Evolutionary conservation across 208 protist species (phyloP), one percentile per base, ranked within the genome.

Genomic region (Trichomonas gallinae): DNA sequence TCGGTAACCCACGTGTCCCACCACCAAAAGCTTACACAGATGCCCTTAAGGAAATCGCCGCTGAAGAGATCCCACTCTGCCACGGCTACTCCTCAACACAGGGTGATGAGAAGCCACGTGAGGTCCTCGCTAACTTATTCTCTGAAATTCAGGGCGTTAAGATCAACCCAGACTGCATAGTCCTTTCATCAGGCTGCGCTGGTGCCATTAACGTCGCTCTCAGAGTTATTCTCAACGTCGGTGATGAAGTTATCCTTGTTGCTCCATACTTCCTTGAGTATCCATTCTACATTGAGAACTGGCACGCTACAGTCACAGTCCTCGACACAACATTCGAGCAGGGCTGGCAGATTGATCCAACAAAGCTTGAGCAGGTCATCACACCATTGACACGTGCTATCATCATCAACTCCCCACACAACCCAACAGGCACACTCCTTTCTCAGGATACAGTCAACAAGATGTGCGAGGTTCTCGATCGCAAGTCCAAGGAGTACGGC

Each of bases 341-440:
- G 31, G 26, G 26, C 21, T 93, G 40, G 44, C 87, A 93, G 44
- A 93, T 93, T 15, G n/a, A 93, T 51, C 10, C 44, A 44, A 26
- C 42, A 93, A 48, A n/a, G 26, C 44, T 93, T 15, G 87, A 93
- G 26, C 2, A 93, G 46, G 11, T 38, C 23, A 93, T 93, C 40
- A 93, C 40, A 44, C 87, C 87, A 93, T 51, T 48, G 36, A 93
- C 87, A 38, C 11, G 44, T 38, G 40, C 26, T 34, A 38, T 93
- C 15, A 93, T 93, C 31, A 93, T 93, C 26, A 93, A 93, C 34
- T 93, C 87, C 17, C 87, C 87, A 51, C 40, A 93, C 44, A 93
- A 93, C 34, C 87, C 87, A 48, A 93, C 44, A 44, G 87, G 87
- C 26, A 21, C 26, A 26, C 23, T 93, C 13, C 44, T 38, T 15